Percentiles rank a stretch among this genome's conserved stretches.
phyloP scores from a whole-genome alignment of 1,139 yeast species.

The Nakaseomyces sp. region DNA sequence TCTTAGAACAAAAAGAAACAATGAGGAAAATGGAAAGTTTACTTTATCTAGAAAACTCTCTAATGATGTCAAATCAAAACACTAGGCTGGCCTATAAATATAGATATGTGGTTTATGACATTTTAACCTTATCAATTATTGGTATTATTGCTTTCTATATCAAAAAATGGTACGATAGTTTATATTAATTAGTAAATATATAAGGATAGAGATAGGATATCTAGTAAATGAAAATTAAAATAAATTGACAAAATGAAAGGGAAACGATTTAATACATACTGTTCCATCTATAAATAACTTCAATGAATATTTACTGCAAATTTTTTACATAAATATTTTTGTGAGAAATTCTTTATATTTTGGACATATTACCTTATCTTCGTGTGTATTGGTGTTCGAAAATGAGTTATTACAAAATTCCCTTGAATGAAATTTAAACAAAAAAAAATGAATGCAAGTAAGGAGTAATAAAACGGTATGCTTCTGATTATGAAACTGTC shows the following conservation, averaged over 20 bases:
- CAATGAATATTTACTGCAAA: no score
- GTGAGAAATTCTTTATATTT: not conserved
- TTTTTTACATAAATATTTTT: not conserved
- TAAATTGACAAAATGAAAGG: no score
- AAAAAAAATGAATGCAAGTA: no score
- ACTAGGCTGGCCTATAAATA: slow-evolving; percentile 17
- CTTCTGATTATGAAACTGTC: no score
- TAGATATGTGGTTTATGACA: slow-evolving; percentile 19
- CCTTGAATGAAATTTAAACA: not conserved
- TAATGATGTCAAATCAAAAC: slow-evolving; percentile 19
- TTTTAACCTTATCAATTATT: slow-evolving; percentile 11
- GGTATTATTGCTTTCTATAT: slow-evolving; percentile 6
- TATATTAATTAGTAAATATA: no score
- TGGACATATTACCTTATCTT: not conserved
- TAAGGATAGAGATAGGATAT: no score
- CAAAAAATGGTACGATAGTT: slow-evolving; percentile 6
- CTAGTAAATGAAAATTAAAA: no score
- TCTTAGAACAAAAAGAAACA: slow-evolving; percentile 68
- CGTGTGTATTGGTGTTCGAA: no score
- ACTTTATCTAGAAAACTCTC: slow-evolving; percentile 18
- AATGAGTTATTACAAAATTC: not conserved
- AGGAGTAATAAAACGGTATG: no score
- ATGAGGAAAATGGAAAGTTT: slow-evolving; percentile 39
- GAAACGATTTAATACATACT: no score
- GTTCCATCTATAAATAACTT: no score